Evolutionary conservation across 116 monocot species (phyloP).

Genomic region (Posidonia oceanica): DNA sequence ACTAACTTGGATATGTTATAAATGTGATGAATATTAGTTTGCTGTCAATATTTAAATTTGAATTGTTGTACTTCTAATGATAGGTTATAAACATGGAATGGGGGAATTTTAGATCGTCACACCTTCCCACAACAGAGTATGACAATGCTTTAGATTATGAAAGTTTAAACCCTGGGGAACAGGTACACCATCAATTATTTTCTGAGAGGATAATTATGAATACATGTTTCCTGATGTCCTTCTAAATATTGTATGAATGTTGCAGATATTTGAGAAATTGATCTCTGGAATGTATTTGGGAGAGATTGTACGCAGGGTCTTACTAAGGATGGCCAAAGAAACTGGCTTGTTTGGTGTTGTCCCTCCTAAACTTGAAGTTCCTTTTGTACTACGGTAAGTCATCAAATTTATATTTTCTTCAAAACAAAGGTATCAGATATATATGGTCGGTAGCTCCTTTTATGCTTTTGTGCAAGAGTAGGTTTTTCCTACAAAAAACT

Average conservation of each 20-base stretch:
- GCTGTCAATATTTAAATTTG: neutral
- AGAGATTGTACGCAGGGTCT: conserved; percentile 48
- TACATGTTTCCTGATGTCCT: neutral
- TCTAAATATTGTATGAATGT: neutral
- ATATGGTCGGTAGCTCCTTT: neutral
- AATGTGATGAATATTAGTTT: neutral
- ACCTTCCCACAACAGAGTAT: conserved; percentile 56
- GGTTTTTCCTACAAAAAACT: neutral
- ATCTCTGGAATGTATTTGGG: conserved; percentile 61
- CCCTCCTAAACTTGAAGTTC: conserved; percentile 31
- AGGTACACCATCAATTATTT: conserved; percentile 24
- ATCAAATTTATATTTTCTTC: neutral
- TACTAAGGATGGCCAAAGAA: conserved; percentile 40
- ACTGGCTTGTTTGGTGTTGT: conserved; percentile 33
- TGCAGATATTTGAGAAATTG: conserved; percentile 49
- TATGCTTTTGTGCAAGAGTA: neutral
- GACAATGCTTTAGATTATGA: conserved; percentile 56
- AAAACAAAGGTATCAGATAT: neutral
- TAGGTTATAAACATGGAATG: conserved; percentile 99
- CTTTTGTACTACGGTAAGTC: conserved; percentile 29
- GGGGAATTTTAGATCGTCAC: conserved; percentile 70
- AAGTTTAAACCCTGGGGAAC: conserved; percentile 71
- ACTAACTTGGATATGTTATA: neutral
- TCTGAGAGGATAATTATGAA: neutral
- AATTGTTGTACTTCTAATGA: neutral